These are phyloP conservation scores for Russula sp. DNA, from an alignment of 768 basidiomycete species.

Conservation along the genomic window DNA sequence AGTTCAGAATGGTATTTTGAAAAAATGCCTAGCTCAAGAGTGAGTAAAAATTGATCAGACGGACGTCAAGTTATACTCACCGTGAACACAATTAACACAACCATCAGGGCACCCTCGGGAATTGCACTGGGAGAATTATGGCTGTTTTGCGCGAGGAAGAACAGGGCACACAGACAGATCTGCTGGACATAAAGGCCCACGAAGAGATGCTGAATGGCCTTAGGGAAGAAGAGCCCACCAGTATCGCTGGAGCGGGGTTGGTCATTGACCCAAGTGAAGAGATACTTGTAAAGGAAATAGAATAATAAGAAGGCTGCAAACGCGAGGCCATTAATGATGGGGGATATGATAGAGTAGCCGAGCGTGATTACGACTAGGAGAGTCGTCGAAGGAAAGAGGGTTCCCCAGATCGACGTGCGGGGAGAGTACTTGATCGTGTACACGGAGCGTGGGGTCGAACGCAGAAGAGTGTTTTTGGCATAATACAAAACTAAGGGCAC, in stretches of 20 bases:
- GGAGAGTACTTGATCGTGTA: constrained; percentile 80
- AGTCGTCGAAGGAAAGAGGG: constrained; percentile 68
- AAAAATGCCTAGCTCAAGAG: constrained; percentile 52
- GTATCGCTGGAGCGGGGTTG: constrained; percentile 71
- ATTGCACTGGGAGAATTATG: constrained; percentile 54
- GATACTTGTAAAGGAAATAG: constrained; percentile 71
- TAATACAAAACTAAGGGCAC: constrained; percentile 80
- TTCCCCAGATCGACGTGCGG: constrained; percentile 69
- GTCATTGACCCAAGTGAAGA: constrained; percentile 52
- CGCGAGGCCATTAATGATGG: constrained; percentile 89
- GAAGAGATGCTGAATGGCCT: constrained; percentile 88
- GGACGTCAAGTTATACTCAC: constrained; percentile 42
- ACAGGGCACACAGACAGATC: constrained; percentile 78
- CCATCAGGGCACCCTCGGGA: constrained; percentile 78
- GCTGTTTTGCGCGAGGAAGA: constrained; percentile 76
- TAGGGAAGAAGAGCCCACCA: constrained; percentile 95
- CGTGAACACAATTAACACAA: constrained; percentile 81
- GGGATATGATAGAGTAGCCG: constrained; percentile 85
- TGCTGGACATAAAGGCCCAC: constrained; percentile 92
- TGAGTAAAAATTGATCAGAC: constrained; percentile 8
- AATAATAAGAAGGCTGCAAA: constrained; percentile 78
- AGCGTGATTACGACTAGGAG: constrained; percentile 79
- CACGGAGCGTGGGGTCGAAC: constrained; percentile 83
- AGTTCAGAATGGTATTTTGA: constrained; percentile 70
- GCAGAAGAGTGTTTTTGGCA: constrained; percentile 81